Conservation (phyloP, 495 filamentous ascomycete species). For the Pseudoneurospora amorphoporcata region DNA sequence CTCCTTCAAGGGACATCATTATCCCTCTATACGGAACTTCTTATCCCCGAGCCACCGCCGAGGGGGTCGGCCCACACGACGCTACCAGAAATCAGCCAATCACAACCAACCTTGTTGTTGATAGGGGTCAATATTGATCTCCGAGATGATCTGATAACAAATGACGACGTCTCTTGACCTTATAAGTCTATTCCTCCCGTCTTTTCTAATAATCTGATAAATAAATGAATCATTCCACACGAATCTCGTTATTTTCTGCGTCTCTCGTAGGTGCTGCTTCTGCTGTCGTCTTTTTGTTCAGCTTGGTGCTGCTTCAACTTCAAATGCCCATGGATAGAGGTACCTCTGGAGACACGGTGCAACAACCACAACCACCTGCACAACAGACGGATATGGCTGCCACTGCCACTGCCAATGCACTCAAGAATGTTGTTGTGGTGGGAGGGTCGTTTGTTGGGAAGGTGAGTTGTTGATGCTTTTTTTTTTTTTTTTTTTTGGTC, state of each 20-base stretch:
- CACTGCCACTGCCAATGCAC: slow-evolving; percentile 3
- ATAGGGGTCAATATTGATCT: not conserved
- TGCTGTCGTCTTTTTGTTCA: not conserved
- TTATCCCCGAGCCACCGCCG: not conserved
- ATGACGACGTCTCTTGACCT: too few species aligned
- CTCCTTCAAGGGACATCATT: not conserved
- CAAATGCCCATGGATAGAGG: not conserved
- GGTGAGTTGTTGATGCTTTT: slow-evolving; percentile 8
- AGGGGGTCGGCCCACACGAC: too few species aligned
- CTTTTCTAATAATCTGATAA: not conserved
- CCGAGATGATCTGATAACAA: not conserved
- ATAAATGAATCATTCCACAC: not conserved
- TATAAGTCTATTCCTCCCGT: not conserved
- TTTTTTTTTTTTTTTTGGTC: not conserved
- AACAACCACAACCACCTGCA: not conserved
- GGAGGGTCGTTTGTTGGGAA: slow-evolving; percentile 20
- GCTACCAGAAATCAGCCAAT: not conserved
- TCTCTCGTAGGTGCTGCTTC: not conserved
- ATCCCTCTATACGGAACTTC: not conserved
- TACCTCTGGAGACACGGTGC: not conserved
- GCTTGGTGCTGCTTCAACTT: not conserved
- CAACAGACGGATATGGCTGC: slow-evolving; percentile 4
- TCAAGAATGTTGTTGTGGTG: slow-evolving; percentile 18
- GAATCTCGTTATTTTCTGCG: not conserved
- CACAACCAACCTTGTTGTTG: not conserved